Percentiles rank a stretch among this genome's conserved stretches.
Evolutionary conservation across 1,284 basidiomycete species (phyloP).

Genomic region (Malassezia cuniculi): DNA sequence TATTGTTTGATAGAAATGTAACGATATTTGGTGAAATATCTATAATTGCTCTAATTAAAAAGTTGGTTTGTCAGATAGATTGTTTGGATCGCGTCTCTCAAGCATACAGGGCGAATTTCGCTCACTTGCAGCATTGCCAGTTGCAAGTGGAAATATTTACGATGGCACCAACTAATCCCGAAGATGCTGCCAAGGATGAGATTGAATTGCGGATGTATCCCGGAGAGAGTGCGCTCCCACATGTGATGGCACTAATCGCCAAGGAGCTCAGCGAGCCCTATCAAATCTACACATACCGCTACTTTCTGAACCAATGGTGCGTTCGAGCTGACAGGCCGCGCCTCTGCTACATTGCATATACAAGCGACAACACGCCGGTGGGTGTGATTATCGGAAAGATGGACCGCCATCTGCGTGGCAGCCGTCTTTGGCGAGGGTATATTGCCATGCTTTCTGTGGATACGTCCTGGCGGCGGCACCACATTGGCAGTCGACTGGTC

Average conservation of each 20-base stretch:
- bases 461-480: constrained; percentile 47
- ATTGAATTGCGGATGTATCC: constrained; percentile 60
- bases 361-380: constrained; percentile 9
- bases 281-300: constrained; percentile 69
- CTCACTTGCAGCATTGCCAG: neutral
- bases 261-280: constrained; percentile 67
- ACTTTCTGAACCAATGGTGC: constrained; percentile 64
- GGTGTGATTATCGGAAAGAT: constrained; percentile 94
- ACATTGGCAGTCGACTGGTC: constrained; percentile 64
- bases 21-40: too few relatives aligned
- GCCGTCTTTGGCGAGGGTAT: constrained; percentile 68
- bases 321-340: neutral
- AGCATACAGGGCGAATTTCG: constrained; percentile 1
- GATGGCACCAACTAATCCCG: too few relatives aligned
- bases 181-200: neutral
- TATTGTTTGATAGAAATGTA: too few relatives aligned
- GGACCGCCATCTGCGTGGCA: constrained; percentile 57
- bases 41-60: too few relatives aligned
- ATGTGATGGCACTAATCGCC: constrained; percentile 38
- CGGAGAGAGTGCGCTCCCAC: constrained; percentile 52
- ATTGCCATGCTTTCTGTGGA: constrained; percentile 72
- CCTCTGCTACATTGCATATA: neutral
- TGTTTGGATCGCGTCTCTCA: too few relatives aligned
- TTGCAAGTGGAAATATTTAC: too few relatives aligned
- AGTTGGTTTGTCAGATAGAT: too few relatives aligned